These are phyloP conservation scores for Emericellopsis cladophorae DNA, from an alignment of 2,329 filamentous ascomycete species.

Conservation along the genomic window DNA sequence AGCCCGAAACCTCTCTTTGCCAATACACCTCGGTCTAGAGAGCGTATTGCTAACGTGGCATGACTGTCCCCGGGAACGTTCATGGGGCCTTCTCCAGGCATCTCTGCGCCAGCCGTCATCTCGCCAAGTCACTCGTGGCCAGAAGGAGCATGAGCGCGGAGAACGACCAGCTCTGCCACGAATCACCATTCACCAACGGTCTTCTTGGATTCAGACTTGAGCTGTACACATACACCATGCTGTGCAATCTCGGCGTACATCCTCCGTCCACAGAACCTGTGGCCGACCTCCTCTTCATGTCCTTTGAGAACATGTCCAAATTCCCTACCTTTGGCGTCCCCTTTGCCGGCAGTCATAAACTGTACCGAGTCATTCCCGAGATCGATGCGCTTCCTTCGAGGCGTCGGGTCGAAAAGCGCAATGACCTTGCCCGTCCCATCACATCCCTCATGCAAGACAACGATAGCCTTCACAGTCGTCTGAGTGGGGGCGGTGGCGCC, in stretches of 20 bases:
- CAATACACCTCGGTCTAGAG: neutral
- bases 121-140: conserved; percentile 1
- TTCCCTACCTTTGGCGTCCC: conserved; percentile 1
- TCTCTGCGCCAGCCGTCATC: conserved; percentile 2
- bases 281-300: neutral
- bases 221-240: conserved; percentile 1
- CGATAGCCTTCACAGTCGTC: neutral
- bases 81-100: conserved; percentile 2
- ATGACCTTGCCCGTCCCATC: neutral
- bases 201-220: conserved; percentile 3
- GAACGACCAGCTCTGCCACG: neutral
- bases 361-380: conserved; percentile 1
- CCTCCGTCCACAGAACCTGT: neutral
- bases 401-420: neutral
- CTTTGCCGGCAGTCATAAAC: conserved; percentile 1
- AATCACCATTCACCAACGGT: neutral
- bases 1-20: no score
- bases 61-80: conserved; percentile 1
- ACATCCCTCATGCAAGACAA: neutral
- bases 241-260: neutral
- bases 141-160: neutral
- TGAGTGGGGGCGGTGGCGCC: conserved; percentile 1
- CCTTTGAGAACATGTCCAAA: neutral
- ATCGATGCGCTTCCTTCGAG: neutral
- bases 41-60: neutral